Conservation (phyloP, 805 yeast species). For the Candida incommunis region DNA sequence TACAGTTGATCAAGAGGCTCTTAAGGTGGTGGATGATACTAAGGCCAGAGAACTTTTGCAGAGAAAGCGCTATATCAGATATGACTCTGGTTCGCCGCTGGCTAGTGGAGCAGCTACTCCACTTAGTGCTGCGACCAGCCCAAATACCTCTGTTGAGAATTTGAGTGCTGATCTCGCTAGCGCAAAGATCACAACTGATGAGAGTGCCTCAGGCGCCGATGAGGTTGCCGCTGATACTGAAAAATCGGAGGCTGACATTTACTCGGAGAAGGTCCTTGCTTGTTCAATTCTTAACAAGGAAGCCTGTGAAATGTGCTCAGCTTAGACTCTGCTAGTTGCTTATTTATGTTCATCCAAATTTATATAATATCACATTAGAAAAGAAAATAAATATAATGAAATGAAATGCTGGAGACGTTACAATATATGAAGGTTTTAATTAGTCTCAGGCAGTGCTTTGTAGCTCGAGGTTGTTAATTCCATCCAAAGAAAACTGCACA, state of each 20-base stretch:
- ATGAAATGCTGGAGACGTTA: too few relatives aligned
- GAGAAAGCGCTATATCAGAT: conserved; percentile 12
- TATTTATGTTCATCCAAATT: not conserved
- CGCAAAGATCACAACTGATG: conserved; percentile 13
- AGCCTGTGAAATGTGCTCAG: conserved; percentile 98
- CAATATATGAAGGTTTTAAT: too few relatives aligned
- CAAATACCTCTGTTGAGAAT: conserved; percentile 4
- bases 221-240: conserved; percentile 26
- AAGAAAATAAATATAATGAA: too few relatives aligned
- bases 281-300: conserved; percentile 96
- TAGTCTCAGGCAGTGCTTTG: too few relatives aligned
- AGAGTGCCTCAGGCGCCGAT: conserved; percentile 24
- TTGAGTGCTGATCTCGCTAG: conserved; percentile 4
- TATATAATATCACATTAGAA: too few relatives aligned
- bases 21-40: conserved; percentile 11
- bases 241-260: conserved; percentile 59
- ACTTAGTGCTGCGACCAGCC: conserved; percentile 2
- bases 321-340: conserved; percentile 28
- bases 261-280: conserved; percentile 84
- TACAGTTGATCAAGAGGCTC: conserved; percentile 37
- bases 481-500: too few relatives aligned
- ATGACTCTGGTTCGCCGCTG: conserved; percentile 2
- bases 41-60: conserved; percentile 7
- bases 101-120: conserved; percentile 1
- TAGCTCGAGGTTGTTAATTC: too few relatives aligned